Percentiles rank a stretch among this genome's conserved stretches.
Conservation (phyloP, 2,329 filamentous ascomycete genomes). For the Claviceps sp. region DNA sequence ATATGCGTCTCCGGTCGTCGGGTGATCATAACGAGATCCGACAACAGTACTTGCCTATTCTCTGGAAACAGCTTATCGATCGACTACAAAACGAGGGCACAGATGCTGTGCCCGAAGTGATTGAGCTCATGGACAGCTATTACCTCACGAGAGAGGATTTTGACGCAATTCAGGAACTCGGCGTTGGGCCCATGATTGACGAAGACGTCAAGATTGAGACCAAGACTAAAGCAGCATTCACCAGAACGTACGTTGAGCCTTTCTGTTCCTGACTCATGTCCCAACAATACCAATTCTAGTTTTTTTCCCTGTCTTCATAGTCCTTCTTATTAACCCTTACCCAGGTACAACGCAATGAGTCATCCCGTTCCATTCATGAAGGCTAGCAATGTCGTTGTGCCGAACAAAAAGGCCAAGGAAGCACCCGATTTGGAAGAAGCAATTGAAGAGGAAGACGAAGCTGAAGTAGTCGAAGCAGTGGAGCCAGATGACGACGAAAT, state of each 20-base stretch:
- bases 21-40: conserved; percentile 88
- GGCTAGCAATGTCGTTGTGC: conserved; percentile 59
- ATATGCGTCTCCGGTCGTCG: conserved; percentile 85
- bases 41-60: conserved; percentile 80
- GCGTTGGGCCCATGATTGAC: conserved; percentile 72
- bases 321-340: neutral
- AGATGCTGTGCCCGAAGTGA: conserved; percentile 68
- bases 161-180: conserved; percentile 82
- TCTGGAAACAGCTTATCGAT: conserved; percentile 72
- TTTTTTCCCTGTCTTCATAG: neutral
- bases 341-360: conserved; percentile 68
- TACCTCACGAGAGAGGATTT: conserved; percentile 91
- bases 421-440: conserved; percentile 93
- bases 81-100: conserved; percentile 66
- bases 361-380: conserved; percentile 97
- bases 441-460: conserved; percentile 79
- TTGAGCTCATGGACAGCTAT: conserved; percentile 94
- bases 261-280: neutral
- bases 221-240: conserved; percentile 81
- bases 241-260: conserved; percentile 53
- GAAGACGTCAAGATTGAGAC: conserved; percentile 64
- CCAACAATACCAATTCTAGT: neutral
- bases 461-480: conserved; percentile 41
- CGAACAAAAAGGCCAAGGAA: conserved; percentile 59
- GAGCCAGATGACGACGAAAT: conserved; percentile 59